These are phyloP conservation scores for Solanum pennellii DNA, from an alignment of 257 asterid species.

Conservation along the genomic window DNA sequence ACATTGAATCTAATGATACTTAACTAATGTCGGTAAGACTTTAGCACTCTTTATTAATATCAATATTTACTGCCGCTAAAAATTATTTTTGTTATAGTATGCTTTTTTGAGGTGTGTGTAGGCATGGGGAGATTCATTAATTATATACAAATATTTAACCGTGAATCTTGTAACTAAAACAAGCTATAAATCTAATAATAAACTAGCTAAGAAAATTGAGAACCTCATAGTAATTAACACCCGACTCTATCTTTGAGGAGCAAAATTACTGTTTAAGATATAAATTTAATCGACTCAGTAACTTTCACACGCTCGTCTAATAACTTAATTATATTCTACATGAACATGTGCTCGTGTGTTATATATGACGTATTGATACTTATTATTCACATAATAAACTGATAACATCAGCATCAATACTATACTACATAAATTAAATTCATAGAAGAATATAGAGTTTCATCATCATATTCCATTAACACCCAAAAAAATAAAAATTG, in stretches of 20 bases:
- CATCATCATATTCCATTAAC: neutral
- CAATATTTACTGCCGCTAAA: no score
- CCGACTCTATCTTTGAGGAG: neutral
- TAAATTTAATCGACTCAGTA: neutral
- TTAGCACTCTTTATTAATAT: rapidly evolving
- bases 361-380: neutral
- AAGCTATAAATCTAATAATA: neutral
- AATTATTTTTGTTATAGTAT: no score
- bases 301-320: neutral
- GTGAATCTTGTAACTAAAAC: neutral
- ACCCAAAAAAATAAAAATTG: neutral
- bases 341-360: neutral
- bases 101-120: no score
- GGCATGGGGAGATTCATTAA: neutral
- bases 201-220: neutral
- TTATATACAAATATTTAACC: neutral
- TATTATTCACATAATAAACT: neutral
- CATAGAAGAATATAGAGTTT: neutral
- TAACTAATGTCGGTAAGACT: no score
- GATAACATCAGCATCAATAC: neutral
- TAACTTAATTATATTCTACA: neutral
- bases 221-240: neutral
- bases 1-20: no score
- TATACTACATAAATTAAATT: neutral
- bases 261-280: neutral